Evolutionary conservation across 2,329 filamentous ascomycete genomes (phyloP), one percentile per base, ranked within the genome.

Genomic region (Claviceps pazoutovae): DNA sequence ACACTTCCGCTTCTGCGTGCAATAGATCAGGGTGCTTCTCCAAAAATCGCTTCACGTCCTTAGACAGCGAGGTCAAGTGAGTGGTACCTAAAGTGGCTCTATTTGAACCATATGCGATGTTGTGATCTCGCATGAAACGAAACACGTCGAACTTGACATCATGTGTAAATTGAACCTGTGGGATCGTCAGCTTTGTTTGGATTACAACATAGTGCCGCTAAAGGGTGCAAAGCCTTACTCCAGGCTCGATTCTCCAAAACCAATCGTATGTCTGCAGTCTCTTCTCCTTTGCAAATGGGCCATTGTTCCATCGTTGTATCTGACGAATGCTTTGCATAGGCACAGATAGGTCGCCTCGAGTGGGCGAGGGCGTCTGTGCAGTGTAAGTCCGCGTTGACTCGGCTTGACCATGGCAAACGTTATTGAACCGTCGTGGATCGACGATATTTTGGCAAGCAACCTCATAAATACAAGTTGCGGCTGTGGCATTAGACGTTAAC

Each of bases 111-210:
- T 93, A 93, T 11, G 82, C 86, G 63, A 91, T 85, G 63, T 88
- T 83, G 64, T 87, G 80, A 61, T 94, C 87, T 56, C 81, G 75
- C 86, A 94, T 91, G 71, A 83, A 90, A 46, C 82, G 79, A 71
- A 94, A 94, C 34, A 93, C 80, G 61, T 94, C 88, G 62, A 94
- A 93, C 62, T 88, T 81, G 56, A 94, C 78, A 55, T 77, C 66
- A 54, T 76, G 77, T 53, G 70, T 72, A 56, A 78, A 78, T 45
- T 75, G 69, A 5, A 76, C 70, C 75, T 79, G 39, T 36, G 48
- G 38, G 14, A 51, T 9, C 11, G 41, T 51, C 43, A 51, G 43
- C 48, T 23, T 17, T 26, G 6, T 44, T 11, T 45, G 41, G 17
- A 11, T 45, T 30, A 26, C 13, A 26, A 9, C 8, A 44, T n/a